Evolutionary conservation across 805 yeast genomes (phyloP).

Genomic region (Candida tibetensis): DNA sequence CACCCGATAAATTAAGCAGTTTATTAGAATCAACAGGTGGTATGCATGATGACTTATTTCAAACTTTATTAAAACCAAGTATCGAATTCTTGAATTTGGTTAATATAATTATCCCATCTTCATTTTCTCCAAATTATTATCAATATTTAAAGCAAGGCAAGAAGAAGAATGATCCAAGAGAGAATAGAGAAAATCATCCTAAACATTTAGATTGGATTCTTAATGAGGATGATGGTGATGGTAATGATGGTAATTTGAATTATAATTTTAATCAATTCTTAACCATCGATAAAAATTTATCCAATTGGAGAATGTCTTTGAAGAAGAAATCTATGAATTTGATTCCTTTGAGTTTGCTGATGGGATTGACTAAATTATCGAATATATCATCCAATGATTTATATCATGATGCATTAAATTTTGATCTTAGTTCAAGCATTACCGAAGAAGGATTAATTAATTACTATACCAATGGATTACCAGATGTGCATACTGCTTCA

Average conservation of each 20-base stretch:
- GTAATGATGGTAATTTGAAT: slow-evolving; percentile 46
- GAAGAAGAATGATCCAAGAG: slow-evolving; percentile 19
- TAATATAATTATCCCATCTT: slow-evolving; percentile 45
- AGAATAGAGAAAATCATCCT: slow-evolving; percentile 18
- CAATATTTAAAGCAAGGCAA: slow-evolving; percentile 34
- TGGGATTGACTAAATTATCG: slow-evolving; percentile 30
- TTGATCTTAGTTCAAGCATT: slow-evolving; percentile 7
- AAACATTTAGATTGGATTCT: slow-evolving; percentile 39
- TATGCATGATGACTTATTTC: slow-evolving; percentile 31
- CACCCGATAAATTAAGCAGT: slow-evolving; percentile 41
- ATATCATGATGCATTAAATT: slow-evolving; percentile 23
- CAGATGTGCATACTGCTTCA: slow-evolving; percentile 37
- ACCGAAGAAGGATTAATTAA: slow-evolving; percentile 18
- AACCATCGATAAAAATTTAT: slow-evolving; percentile 40
- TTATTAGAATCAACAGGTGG: slow-evolving; percentile 24
- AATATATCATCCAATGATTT: slow-evolving; percentile 23
- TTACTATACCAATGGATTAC: slow-evolving; percentile 31
- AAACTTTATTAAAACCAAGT: slow-evolving; percentile 38
- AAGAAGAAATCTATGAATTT: slow-evolving; percentile 24
- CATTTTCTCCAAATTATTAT: slow-evolving; percentile 45
- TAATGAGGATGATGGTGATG: slow-evolving; percentile 47
- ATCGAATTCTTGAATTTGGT: slow-evolving; percentile 42
- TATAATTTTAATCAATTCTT: slow-evolving; percentile 43
- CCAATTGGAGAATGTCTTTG: slow-evolving; percentile 40
- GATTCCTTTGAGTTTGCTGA: slow-evolving; percentile 14